Percentiles rank a stretch among this genome's conserved stretches.
These are phyloP conservation scores for Phytophthora citrophthora DNA, from an alignment of 352 stramenopile species.

Conservation along the genomic window DNA sequence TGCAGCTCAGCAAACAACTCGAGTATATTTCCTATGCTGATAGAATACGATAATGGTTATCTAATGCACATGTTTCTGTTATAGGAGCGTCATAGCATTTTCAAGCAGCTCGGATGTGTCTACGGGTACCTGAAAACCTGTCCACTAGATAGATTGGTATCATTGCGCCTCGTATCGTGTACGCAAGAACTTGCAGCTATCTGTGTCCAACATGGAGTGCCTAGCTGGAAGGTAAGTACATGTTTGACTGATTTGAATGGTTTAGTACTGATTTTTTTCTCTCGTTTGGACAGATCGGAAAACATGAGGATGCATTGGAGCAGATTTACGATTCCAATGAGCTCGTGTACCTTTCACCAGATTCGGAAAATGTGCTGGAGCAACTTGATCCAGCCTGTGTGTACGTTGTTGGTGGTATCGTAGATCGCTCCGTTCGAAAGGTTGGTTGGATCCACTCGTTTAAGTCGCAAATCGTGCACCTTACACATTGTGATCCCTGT, in stretches of 20 bases:
- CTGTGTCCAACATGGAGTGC: slow-evolving; percentile 48
- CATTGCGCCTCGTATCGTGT: slow-evolving; percentile 65
- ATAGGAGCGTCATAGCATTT: slow-evolving; percentile 78
- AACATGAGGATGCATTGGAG: slow-evolving; percentile 56
- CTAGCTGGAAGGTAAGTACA: slow-evolving; percentile 63
- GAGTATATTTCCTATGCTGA: slow-evolving; percentile 31
- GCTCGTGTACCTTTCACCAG: slow-evolving; percentile 85
- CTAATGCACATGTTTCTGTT: slow-evolving; percentile 2
- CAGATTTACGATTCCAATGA: slow-evolving; percentile 52
- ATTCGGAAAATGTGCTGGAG: slow-evolving; percentile 72
- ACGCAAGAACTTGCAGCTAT: slow-evolving; percentile 35
- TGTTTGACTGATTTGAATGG: neutral
- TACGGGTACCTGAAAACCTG: slow-evolving; percentile 85
- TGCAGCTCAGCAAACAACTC: slow-evolving; percentile 43
- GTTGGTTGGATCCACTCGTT: neutral
- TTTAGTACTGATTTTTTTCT: neutral
- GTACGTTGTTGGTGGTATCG: slow-evolving; percentile 87
- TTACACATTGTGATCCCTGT: neutral
- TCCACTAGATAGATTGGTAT: slow-evolving; percentile 63
- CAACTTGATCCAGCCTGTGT: slow-evolving; percentile 52
- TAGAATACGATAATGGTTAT: neutral
- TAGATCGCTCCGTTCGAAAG: slow-evolving; percentile 79
- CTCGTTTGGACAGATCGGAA: slow-evolving; percentile 27
- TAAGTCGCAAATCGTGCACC: neutral
- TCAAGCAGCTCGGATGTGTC: slow-evolving; percentile 81